These are phyloP conservation scores for Coemansia asiatica DNA, from an alignment of 192 early-diverging fungal species.

Conservation along the genomic window DNA sequence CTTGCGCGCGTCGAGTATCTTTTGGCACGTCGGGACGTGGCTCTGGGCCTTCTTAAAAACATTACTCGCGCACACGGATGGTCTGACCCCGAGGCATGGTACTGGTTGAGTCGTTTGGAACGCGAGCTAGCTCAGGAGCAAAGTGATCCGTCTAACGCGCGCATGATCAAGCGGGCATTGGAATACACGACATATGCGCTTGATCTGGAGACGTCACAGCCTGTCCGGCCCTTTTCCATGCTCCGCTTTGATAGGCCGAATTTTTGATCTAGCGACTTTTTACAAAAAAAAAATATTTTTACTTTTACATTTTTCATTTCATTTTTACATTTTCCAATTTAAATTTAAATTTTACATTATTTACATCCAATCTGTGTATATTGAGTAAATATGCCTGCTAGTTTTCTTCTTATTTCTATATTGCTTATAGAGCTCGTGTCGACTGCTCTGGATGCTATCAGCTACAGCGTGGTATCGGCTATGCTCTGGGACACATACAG, in stretches of 20 bases:
- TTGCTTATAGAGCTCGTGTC: constrained; percentile 65
- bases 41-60: constrained; percentile 52
- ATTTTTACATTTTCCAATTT: background rate
- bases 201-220: constrained; percentile 53
- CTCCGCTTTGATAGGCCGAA: constrained; percentile 8
- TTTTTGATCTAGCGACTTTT: background rate
- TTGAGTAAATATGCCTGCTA: constrained; percentile 25
- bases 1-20: constrained; percentile 47
- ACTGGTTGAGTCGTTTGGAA: constrained; percentile 52
- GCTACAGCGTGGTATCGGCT: constrained; percentile 56
- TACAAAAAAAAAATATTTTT: background rate
- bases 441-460: constrained; percentile 57
- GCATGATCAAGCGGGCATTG: constrained; percentile 29
- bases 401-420: constrained; percentile 59
- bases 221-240: constrained; percentile 35
- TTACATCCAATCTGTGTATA: background rate
- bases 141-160: background rate
- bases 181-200: constrained; percentile 48
- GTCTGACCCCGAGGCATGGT: constrained; percentile 57
- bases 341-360: background rate
- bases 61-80: constrained; percentile 51
- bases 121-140: constrained; percentile 47
- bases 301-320: background rate
- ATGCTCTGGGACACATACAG: constrained; percentile 44
- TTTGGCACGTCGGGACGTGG: constrained; percentile 47